These are phyloP conservation scores for Malus asiatica DNA, from an alignment of 306 rosid species.

Conservation along the genomic window DNA sequence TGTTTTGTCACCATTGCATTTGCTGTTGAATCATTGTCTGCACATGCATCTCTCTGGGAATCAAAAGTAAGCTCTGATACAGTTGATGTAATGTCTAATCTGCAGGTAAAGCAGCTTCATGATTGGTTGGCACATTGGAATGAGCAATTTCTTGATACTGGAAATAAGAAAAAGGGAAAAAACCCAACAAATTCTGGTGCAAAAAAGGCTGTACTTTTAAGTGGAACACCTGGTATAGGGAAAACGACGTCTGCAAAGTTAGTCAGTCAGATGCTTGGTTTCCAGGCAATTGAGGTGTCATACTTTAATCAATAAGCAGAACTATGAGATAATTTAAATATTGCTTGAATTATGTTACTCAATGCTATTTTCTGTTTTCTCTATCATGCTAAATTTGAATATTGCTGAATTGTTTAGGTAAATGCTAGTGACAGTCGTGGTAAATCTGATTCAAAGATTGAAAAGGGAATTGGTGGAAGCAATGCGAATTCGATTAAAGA, in stretches of 20 bases:
- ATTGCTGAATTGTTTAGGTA: slow-evolving; percentile 44
- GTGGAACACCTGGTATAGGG: slow-evolving; percentile 98
- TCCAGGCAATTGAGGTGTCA: slow-evolving; percentile 72
- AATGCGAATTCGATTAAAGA: slow-evolving; percentile 82
- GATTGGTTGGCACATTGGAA: slow-evolving; percentile 86
- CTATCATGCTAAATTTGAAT: not conserved
- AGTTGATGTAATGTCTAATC: not conserved
- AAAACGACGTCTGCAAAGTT: slow-evolving; percentile 94
- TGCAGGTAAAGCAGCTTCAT: slow-evolving; percentile 79
- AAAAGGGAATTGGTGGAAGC: slow-evolving; percentile 86
- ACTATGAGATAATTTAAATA: not conserved
- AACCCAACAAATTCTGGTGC: slow-evolving; percentile 51
- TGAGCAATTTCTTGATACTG: slow-evolving; percentile 63
- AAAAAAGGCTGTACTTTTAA: slow-evolving; percentile 72
- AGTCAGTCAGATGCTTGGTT: slow-evolving; percentile 86
- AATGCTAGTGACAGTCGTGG: slow-evolving; percentile 98
- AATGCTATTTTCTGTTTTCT: not conserved
- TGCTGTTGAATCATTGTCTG: not conserved
- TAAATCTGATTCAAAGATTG: slow-evolving; percentile 87
- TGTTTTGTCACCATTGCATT: slow-evolving; percentile 3
- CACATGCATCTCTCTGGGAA: slow-evolving; percentile 10
- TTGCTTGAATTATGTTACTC: not conserved
- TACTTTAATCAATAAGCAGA: slow-evolving; percentile 5
- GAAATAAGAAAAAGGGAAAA: slow-evolving; percentile 56
- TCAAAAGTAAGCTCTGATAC: not conserved